These are phyloP conservation scores for Silene uniflora DNA, from an alignment of 148 eudicot species.

Conservation along the genomic window DNA sequence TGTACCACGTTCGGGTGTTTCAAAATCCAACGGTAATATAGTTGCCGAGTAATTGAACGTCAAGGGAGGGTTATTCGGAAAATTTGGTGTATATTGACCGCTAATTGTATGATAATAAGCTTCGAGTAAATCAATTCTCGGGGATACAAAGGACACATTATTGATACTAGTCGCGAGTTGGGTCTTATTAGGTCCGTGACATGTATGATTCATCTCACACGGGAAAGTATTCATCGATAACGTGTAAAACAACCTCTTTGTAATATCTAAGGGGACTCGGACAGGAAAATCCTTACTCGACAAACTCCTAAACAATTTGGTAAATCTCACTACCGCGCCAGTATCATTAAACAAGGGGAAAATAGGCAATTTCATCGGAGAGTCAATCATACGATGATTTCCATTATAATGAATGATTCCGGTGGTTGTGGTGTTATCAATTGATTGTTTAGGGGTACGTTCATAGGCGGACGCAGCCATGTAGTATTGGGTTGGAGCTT, in stretches of 20 bases:
- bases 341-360: slow-evolving; percentile 22
- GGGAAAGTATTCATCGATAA: slow-evolving; percentile 26
- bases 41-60: slow-evolving; percentile 47
- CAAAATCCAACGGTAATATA: neutral
- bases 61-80: slow-evolving; percentile 46
- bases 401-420: slow-evolving; percentile 21
- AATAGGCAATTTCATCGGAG: slow-evolving; percentile 2
- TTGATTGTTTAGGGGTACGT: neutral
- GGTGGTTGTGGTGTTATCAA: slow-evolving; percentile 29
- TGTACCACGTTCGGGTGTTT: slow-evolving; percentile 23
- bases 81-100: slow-evolving; percentile 19
- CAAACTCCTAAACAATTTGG: slow-evolving; percentile 18
- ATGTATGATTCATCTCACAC: slow-evolving; percentile 7
- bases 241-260: slow-evolving; percentile 6
- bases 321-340: slow-evolving; percentile 4
- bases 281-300: slow-evolving; percentile 16
- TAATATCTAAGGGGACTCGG: slow-evolving; percentile 14
- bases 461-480: slow-evolving; percentile 27
- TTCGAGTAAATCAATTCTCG: slow-evolving; percentile 20
- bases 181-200: slow-evolving; percentile 26
- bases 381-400: neutral
- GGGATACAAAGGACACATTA: slow-evolving; percentile 18
- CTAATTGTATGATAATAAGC: slow-evolving; percentile 20
- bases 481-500: slow-evolving; percentile 20
- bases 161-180: slow-evolving; percentile 23